A percentile compares a stretch with the other conserved stretches of the same genome.
These are phyloP conservation scores for Elsinoe necatrix DNA, from an alignment of 2,329 filamentous ascomycete species.

Conservation along the genomic window DNA sequence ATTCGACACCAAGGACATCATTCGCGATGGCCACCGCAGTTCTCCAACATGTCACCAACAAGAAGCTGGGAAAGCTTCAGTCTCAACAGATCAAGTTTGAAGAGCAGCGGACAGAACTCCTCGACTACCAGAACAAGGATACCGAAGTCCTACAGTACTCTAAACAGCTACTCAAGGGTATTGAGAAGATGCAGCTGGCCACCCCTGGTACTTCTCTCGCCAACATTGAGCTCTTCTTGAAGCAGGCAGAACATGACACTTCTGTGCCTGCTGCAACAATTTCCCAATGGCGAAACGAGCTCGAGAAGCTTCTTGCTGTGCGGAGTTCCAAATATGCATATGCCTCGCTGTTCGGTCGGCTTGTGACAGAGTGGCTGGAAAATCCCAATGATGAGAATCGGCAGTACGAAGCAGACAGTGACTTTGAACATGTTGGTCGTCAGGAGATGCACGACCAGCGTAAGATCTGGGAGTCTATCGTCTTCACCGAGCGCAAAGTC, in stretches of 20 bases:
- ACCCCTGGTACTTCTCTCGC: background rate
- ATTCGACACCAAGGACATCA: background rate
- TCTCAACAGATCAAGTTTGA: slow-evolving; percentile 14
- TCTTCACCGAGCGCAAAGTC: slow-evolving; percentile 44
- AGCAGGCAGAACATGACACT: slow-evolving; percentile 16
- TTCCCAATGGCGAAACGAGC: slow-evolving; percentile 18
- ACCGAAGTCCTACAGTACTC: slow-evolving; percentile 5
- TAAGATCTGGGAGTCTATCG: slow-evolving; percentile 45
- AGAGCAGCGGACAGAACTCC: background rate
- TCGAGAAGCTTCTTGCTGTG: slow-evolving; percentile 34
- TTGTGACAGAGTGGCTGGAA: slow-evolving; percentile 43
- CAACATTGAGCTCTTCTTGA: slow-evolving; percentile 16
- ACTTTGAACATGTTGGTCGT: slow-evolving; percentile 37
- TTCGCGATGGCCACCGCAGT: slow-evolving; percentile 18
- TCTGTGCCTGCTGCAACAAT: slow-evolving; percentile 17
- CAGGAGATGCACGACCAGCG: slow-evolving; percentile 37
- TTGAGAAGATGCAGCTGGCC: slow-evolving; percentile 18
- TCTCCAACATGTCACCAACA: slow-evolving; percentile 18
- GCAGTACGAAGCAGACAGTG: slow-evolving; percentile 23
- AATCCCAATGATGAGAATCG: slow-evolving; percentile 23
- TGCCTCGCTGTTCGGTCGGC: slow-evolving; percentile 39
- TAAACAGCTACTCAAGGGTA: slow-evolving; percentile 12
- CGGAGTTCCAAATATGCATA: slow-evolving; percentile 39
- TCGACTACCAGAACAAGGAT: slow-evolving; percentile 6
- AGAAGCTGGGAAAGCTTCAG: slow-evolving; percentile 16